phyloP scores from a whole-genome alignment of 129 eudicot species.

The Silybum marianum region DNA sequence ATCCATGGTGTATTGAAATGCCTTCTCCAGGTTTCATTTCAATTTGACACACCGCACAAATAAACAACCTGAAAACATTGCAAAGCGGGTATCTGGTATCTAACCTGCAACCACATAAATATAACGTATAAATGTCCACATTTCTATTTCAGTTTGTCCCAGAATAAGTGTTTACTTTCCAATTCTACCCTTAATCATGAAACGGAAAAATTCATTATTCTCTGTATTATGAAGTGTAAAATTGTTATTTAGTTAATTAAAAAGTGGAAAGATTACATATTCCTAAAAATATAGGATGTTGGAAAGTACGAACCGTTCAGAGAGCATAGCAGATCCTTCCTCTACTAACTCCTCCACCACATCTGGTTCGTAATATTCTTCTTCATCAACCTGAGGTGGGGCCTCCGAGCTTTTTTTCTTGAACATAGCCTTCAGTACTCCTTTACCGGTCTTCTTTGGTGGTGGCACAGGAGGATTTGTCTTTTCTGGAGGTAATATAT shows the following conservation, averaged over 20 bases:
- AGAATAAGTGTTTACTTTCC: neutral
- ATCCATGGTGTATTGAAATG: conserved; percentile 73
- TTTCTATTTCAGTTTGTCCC: neutral
- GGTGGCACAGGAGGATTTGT: conserved; percentile 57
- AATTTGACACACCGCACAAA: conserved; percentile 88
- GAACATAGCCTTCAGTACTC: conserved; percentile 83
- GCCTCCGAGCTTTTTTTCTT: conserved; percentile 68
- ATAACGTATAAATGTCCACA: neutral
- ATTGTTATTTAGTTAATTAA: neutral
- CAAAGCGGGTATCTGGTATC: conserved; percentile 89
- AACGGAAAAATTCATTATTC: neutral
- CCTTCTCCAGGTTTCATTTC: conserved; percentile 99
- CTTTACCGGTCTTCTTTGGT: conserved; percentile 72
- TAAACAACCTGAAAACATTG: conserved; percentile 86
- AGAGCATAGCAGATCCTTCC: conserved; percentile 94
- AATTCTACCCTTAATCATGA: neutral
- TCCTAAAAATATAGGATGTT: conserved; percentile 1
- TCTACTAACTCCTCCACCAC: conserved; percentile 87
- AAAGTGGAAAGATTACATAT: neutral
- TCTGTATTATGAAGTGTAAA: neutral
- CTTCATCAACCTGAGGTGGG: conserved; percentile 50
- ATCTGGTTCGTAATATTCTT: conserved; percentile 71
- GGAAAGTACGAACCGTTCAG: conserved; percentile 62
- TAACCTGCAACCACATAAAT: conserved; percentile 52
- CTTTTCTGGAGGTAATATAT: conserved; percentile 76